These are phyloP conservation scores for Neocatenulostroma microsporum DNA, from an alignment of 2,329 filamentous ascomycete genomes.

Conservation along the genomic window DNA sequence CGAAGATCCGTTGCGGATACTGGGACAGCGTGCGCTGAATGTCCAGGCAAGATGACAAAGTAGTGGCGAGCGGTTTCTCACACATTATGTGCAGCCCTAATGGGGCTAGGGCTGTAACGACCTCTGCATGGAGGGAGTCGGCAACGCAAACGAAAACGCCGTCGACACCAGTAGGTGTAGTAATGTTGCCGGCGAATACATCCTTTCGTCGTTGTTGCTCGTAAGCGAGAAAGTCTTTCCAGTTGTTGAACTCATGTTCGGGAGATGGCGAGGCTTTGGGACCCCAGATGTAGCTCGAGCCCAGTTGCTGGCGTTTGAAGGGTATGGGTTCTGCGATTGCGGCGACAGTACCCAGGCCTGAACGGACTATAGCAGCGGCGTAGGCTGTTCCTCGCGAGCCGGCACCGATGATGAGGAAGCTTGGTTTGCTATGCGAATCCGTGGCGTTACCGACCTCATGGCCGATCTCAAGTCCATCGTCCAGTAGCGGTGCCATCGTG, in stretches of 20 bases:
- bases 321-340: slow-evolving; percentile 74
- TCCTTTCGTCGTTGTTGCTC: slow-evolving; percentile 56
- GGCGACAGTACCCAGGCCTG: slow-evolving; percentile 60
- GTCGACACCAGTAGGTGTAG: slow-evolving; percentile 38
- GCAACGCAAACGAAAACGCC: slow-evolving; percentile 66
- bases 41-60: slow-evolving; percentile 65
- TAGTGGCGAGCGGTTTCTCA: slow-evolving; percentile 87
- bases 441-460: neutral
- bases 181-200: slow-evolving; percentile 37
- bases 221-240: slow-evolving; percentile 68
- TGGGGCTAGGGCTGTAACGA: slow-evolving; percentile 64
- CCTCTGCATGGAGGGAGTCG: slow-evolving; percentile 81
- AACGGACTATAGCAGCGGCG: slow-evolving; percentile 57
- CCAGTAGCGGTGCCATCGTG: slow-evolving; percentile 9
- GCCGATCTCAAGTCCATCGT: neutral
- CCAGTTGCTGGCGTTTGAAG: slow-evolving; percentile 68
- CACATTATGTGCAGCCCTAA: slow-evolving; percentile 75
- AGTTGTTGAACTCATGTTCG: slow-evolving; percentile 64
- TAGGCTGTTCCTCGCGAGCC: slow-evolving; percentile 72
- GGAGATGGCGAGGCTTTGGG: slow-evolving; percentile 36
- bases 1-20: slow-evolving; percentile 53
- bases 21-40: slow-evolving; percentile 42
- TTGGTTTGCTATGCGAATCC: slow-evolving; percentile 25
- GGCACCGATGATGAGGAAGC: slow-evolving; percentile 73
- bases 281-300: slow-evolving; percentile 66